Evolutionary conservation across 345 rosid genomes (phyloP).

Genomic region (Litchi chinensis): DNA sequence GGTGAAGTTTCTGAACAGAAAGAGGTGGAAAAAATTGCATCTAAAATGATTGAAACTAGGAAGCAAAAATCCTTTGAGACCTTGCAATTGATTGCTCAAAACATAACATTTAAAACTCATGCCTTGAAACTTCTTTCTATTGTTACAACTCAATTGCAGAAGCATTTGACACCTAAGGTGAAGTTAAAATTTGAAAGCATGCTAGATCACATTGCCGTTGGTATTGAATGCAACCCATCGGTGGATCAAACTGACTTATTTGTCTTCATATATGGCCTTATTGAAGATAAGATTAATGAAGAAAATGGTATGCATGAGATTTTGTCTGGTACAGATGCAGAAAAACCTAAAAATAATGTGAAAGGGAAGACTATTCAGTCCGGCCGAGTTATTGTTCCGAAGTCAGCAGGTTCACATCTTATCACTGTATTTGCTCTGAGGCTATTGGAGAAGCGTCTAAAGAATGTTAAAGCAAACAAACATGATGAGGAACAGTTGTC

Average conservation of each 20-base stretch:
- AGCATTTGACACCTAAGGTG: conserved; percentile 72
- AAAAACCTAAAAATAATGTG: conserved; percentile 30
- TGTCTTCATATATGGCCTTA: conserved; percentile 59
- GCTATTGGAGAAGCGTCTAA: conserved; percentile 56
- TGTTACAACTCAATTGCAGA: conserved; percentile 56
- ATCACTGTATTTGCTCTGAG: conserved; percentile 78
- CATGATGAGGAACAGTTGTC: conserved; percentile 47
- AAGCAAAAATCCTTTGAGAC: conserved; percentile 72
- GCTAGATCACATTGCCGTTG: conserved; percentile 71
- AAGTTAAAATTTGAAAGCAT: conserved; percentile 71
- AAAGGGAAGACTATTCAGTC: conserved; percentile 29
- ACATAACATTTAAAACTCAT: conserved; percentile 65
- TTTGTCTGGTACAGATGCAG: conserved; percentile 30
- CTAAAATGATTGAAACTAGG: conserved; percentile 91
- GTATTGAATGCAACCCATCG: conserved; percentile 80
- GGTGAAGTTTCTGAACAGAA: conserved; percentile 94
- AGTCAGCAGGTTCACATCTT: conserved; percentile 58
- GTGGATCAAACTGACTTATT: conserved; percentile 75
- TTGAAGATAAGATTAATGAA: conserved; percentile 60
- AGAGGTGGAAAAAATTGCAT: conserved; percentile 78
- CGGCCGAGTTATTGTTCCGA: conserved; percentile 38
- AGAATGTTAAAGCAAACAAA: conserved; percentile 52
- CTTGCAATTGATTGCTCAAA: conserved; percentile 70
- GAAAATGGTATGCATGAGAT: conserved; percentile 44
- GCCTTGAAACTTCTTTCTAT: conserved; percentile 71